These are phyloP conservation scores for Blepharisma japonicum DNA, from an alignment of 73 alveolate species.

Conservation along the genomic window DNA sequence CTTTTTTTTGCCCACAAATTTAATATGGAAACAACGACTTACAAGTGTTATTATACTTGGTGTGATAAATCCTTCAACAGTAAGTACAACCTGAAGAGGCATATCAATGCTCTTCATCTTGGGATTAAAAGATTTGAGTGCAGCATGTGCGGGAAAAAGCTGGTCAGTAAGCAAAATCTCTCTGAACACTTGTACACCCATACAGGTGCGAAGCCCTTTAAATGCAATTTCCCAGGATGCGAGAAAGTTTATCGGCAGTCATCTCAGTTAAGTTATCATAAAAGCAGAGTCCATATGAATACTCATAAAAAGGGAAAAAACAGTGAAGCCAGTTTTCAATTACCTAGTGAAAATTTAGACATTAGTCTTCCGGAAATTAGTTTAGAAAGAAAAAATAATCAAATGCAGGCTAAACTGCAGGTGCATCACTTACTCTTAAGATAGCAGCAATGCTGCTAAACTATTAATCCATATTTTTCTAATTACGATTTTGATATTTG, in stretches of 20 bases:
- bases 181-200: slow-evolving; percentile 85
- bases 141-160: slow-evolving; percentile 82
- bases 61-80: slow-evolving; percentile 48
- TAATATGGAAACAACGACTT: not conserved
- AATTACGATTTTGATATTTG: no score
- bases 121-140: slow-evolving; percentile 86
- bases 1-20: no score
- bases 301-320: no score
- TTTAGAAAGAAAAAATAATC: no score
- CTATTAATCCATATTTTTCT: no score
- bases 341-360: no score
- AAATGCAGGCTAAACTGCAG: no score
- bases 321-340: no score
- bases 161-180: slow-evolving; percentile 76
- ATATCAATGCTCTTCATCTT: slow-evolving; percentile 44
- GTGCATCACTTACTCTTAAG: no score
- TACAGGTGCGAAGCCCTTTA: slow-evolving; percentile 92
- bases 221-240: slow-evolving; percentile 83
- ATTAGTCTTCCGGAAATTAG: no score
- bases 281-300: slow-evolving; percentile 27
- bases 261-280: slow-evolving; percentile 86
- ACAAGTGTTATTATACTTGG: slow-evolving; percentile 35
- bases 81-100: slow-evolving; percentile 49
- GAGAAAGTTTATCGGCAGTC: slow-evolving; percentile 82
- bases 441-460: no score